Conservation (phyloP, 768 basidiomycete genomes). For the Tylopilus intermedius region DNA sequence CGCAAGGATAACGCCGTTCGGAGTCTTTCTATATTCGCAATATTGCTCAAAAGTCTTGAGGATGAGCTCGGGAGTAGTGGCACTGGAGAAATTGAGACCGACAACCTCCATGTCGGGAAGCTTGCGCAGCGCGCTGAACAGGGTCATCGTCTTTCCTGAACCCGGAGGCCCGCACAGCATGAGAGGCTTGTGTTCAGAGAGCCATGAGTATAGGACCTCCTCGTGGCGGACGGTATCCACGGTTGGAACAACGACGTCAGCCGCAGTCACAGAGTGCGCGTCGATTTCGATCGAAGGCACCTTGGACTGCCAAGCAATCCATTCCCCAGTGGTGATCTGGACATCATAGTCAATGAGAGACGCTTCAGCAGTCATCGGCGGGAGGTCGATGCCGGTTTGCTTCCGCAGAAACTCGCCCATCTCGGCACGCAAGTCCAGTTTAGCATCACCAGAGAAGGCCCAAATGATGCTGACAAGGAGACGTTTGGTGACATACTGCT, state of each 20-base stretch:
- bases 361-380: slow-evolving; percentile 63
- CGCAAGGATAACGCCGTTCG: slow-evolving; percentile 93
- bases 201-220: slow-evolving; percentile 97
- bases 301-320: slow-evolving; percentile 86
- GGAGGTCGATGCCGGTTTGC: slow-evolving; percentile 87
- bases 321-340: slow-evolving; percentile 77
- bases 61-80: slow-evolving; percentile 95
- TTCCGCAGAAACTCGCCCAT: slow-evolving; percentile 84
- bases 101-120: slow-evolving; percentile 99
- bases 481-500: slow-evolving; percentile 87
- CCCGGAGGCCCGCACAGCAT: slow-evolving; percentile 99
- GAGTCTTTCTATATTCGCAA: slow-evolving; percentile 97
- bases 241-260: slow-evolving; percentile 96
- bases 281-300: slow-evolving; percentile 97
- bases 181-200: slow-evolving; percentile 96
- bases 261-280: slow-evolving; percentile 89
- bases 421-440: slow-evolving; percentile 79
- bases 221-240: slow-evolving; percentile 98
- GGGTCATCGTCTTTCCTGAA: slow-evolving; percentile 99
- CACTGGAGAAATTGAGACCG: slow-evolving; percentile 98
- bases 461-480: slow-evolving; percentile 90
- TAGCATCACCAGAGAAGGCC: slow-evolving; percentile 98
- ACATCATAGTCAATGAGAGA: slow-evolving; percentile 97
- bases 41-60: slow-evolving; percentile 99
- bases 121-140: slow-evolving; percentile 96